A percentile compares a stretch with the other conserved stretches of the same genome.
Evolutionary conservation across 2,329 filamentous ascomycete species (phyloP).

Genomic region (Teratosphaeria nubilosa): DNA sequence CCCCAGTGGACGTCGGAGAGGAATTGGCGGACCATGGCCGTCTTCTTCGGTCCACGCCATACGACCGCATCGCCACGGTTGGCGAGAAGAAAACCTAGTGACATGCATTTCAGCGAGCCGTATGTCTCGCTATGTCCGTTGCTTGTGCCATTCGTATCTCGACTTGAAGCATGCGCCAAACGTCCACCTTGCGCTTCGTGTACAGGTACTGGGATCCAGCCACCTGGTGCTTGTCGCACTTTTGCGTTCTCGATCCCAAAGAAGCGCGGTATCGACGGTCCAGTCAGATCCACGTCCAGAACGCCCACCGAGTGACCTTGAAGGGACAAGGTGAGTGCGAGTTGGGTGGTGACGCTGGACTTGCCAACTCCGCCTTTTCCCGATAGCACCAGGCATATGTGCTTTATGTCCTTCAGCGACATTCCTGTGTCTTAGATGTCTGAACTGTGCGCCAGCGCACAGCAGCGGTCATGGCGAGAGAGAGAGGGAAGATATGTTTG

Average conservation of each 20-base stretch:
- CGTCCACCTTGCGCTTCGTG: slow-evolving; percentile 45
- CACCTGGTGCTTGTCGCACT: slow-evolving; percentile 81
- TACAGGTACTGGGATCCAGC: slow-evolving; percentile 83
- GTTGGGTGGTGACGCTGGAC: slow-evolving; percentile 92
- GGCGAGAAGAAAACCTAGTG: slow-evolving; percentile 78
- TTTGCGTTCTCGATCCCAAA: slow-evolving; percentile 82
- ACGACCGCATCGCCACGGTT: slow-evolving; percentile 84
- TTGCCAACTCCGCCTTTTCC: slow-evolving; percentile 98
- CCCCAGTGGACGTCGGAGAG: slow-evolving; percentile 84
- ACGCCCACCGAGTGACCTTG: slow-evolving; percentile 85
- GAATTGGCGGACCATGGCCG: slow-evolving; percentile 96
- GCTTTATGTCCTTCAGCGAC: slow-evolving; percentile 4
- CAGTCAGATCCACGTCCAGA: slow-evolving; percentile 91
- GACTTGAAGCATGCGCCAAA: background rate
- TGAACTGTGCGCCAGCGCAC: background rate
- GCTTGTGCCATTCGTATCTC: background rate
- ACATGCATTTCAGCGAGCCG: slow-evolving; percentile 74
- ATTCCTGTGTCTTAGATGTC: background rate
- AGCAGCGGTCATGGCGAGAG: background rate
- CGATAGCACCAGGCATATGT: slow-evolving; percentile 59
- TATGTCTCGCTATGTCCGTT: slow-evolving; percentile 4
- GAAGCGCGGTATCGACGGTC: slow-evolving; percentile 90
- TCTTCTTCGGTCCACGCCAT: slow-evolving; percentile 97
- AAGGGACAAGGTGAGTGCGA: slow-evolving; percentile 78
- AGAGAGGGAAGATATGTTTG: background rate